phyloP scores from a whole-genome alignment of 768 basidiomycete genomes.

The Tricholoma matsutake region DNA sequence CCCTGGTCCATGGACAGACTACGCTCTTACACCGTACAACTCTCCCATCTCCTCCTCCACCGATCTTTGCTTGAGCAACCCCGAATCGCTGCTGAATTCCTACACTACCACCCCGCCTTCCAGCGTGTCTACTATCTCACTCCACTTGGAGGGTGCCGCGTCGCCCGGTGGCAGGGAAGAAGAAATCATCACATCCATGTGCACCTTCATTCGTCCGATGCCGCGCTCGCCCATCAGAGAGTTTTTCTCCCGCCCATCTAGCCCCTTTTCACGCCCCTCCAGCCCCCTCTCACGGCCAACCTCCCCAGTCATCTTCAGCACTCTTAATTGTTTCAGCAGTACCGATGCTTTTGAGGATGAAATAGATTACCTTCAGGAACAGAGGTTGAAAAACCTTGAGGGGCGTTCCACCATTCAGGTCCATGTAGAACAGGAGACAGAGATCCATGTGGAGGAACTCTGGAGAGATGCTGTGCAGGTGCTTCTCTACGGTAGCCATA shows the following conservation, averaged over 20 bases:
- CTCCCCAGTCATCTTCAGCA: constrained; percentile 19
- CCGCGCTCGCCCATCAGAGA: constrained; percentile 25
- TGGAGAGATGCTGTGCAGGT: constrained; percentile 14
- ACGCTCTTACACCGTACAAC: not conserved
- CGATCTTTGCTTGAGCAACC: not conserved
- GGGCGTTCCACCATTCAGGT: constrained; percentile 13
- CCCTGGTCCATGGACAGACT: not conserved
- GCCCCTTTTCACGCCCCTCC: constrained; percentile 23
- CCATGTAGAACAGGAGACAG: constrained; percentile 10
- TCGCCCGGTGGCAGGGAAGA: constrained; percentile 11
- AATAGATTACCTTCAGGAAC: constrained; percentile 21
- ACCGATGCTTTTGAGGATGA: constrained; percentile 30
- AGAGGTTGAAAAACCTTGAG: constrained; percentile 14
- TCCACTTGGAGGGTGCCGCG: constrained; percentile 4
- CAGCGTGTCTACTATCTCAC: not conserved
- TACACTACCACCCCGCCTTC: not conserved
- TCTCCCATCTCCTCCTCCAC: not conserved
- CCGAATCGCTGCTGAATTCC: not conserved
- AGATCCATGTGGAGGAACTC: constrained; percentile 9
- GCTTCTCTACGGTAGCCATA: constrained; percentile 3
- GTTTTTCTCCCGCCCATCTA: constrained; percentile 29
- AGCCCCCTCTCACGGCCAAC: constrained; percentile 23
- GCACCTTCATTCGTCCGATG: constrained; percentile 35
- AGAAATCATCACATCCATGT: constrained; percentile 31
- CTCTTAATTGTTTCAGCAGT: constrained; percentile 32